These are phyloP conservation scores for Aspergillus sp. DNA, from an alignment of 2,329 filamentous ascomycete genomes.

Conservation along the genomic window DNA sequence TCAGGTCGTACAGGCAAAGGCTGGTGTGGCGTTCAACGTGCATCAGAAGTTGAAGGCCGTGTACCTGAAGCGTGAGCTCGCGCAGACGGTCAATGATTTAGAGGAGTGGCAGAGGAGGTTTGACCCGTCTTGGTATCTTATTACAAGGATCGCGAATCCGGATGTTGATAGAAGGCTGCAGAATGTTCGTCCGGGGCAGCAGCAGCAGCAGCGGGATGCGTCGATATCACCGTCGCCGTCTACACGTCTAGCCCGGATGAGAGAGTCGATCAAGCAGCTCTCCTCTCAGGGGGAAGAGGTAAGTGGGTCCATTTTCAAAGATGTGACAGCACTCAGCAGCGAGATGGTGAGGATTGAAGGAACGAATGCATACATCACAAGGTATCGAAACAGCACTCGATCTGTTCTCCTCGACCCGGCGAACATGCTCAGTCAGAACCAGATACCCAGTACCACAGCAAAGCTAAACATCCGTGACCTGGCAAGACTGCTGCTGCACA, in stretches of 20 bases:
- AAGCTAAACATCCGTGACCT: background rate
- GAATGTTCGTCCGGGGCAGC: background rate
- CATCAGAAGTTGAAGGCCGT: background rate
- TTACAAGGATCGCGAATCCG: background rate
- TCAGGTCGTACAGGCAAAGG: background rate
- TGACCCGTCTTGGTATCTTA: slow-evolving; percentile 3
- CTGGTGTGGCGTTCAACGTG: too few relatives aligned
- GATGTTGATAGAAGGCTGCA: background rate
- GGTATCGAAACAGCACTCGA: too few relatives aligned
- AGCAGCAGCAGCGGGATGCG: background rate
- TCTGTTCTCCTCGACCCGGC: too few relatives aligned
- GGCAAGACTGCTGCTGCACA: background rate
- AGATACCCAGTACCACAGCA: too few relatives aligned
- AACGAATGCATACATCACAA: too few relatives aligned
- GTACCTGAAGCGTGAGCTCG: background rate
- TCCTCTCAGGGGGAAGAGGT: too few relatives aligned
- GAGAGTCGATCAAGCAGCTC: too few relatives aligned
- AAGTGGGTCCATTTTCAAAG: too few relatives aligned
- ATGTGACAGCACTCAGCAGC: too few relatives aligned
- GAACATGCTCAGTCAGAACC: too few relatives aligned
- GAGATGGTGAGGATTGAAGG: too few relatives aligned
- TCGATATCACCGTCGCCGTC: background rate
- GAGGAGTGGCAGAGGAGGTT: slow-evolving; percentile 1
- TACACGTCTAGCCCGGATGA: too few relatives aligned
- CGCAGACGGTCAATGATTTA: background rate